Evolutionary conservation across 345 rosid species (phyloP), one percentile per base, ranked within the genome.

Genomic region (Atalantia buxifolia): DNA sequence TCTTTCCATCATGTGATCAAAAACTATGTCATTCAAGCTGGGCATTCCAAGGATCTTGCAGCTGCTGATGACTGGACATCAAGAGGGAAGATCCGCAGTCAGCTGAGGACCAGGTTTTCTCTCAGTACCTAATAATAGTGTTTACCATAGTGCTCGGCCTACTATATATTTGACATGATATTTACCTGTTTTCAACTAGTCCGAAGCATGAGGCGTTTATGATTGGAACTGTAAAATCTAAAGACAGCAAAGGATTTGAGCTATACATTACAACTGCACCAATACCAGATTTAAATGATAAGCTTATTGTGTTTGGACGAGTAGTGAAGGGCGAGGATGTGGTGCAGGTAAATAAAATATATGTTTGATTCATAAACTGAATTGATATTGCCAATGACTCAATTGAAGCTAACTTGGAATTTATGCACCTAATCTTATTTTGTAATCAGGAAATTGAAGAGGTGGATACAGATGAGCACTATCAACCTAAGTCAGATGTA

Each of bases 381-480:
- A 50, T 33, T 35, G 64, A 35, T 56, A 53, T 55, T 66, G 4
- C 36, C 28, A 63, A 24, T 35, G 53, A 5, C 28, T 19, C 7
- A 9, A 36, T 76, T 16, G 42, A 64, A 53, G 48, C 70, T 66
- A 59, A 74, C 40, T 13, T 61, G 22, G 56, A 25, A 64, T 48
- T 60, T 79, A 66, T 65, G 60, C 50, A 19, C 31, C 3, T 2
- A 22, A 66, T 38, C 61, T 9, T 12, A 12, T 14, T 5, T 2
- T 66, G 2, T 76, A 5, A 18, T 56, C 88, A 93, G 99, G 99
- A 95, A 90, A 95, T 93, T 18, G 99, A 95, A 81, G 99, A 95
- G 91, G 97, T 93, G 77, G 94, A 93, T 84, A 95, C 99, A 10
- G 98, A 95, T 82, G 96, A 89, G 79, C 94, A 88, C 81, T 93